Evolutionary conservation across 2,329 filamentous ascomycete species (phyloP), one percentile per base, ranked within the genome.

Genomic region (Pyrenophora tritici-repentis): DNA sequence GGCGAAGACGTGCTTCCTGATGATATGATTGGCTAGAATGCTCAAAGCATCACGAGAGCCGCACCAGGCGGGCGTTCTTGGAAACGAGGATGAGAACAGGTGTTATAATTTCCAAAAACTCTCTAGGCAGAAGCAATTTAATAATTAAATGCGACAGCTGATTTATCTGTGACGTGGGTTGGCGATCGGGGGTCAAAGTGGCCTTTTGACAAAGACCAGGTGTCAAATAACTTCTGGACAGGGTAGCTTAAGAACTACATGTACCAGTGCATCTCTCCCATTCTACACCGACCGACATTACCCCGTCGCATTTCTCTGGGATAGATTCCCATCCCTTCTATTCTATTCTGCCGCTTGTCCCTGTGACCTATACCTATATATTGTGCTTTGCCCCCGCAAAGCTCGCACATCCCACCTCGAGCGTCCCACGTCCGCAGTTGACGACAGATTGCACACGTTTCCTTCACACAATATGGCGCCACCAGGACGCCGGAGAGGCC

Each of bases 401-500:
- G 53, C 47, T 50, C 40, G 51, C 52, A 52, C 61, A 62, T 65
- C 64, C 59, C 63, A 66, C 62, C 54, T 61, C 54, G 26, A 38
- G 42, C 47, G 14, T 34, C 20, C 34, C 49, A 31, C 49, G 34
- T 40, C 45, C 42, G 33, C 45, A 32, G 44, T 40, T 36, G 31
- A 34, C 47, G 31, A 46, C 51, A 42, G 42, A 32, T 52, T 40
- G 33, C 48, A 31, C 48, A 31, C 45, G 40, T 51, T 41, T 47
- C 33, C 50, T 9, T 41, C 55, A 62, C 62, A 61, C 67, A 73
- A 61, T 60, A 80, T 80, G 78, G 72, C 75, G 56, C 76, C 76
- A 8, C 76, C 77, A 47, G 78, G 78, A 53, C 74, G 74, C 50
- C 73, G 78, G 72, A 70, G 70, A 63, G 58, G 55, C 41, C 55